These are phyloP conservation scores for Yarrowia alimentaria DNA, from an alignment of 805 yeast genomes.

Conservation along the genomic window DNA sequence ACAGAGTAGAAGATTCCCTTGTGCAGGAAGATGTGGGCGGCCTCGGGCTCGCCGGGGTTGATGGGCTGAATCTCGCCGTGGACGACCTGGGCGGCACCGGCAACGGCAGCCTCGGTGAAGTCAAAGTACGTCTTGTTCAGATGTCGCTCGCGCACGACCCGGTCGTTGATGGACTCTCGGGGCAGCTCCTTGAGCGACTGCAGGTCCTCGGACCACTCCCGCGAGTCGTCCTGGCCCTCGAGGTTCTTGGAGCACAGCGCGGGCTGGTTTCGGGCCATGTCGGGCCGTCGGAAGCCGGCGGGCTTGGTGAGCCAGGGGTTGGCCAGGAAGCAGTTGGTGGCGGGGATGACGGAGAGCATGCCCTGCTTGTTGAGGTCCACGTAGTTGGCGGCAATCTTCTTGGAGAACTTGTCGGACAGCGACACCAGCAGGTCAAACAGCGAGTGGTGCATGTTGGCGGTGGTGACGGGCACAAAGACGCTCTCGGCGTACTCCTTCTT, in stretches of 20 bases:
- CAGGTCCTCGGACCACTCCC: slow-evolving; percentile 90
- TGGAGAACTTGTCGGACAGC: slow-evolving; percentile 62
- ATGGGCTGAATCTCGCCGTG: slow-evolving; percentile 72
- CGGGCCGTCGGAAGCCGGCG: slow-evolving; percentile 47
- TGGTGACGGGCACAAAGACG: slow-evolving; percentile 7
- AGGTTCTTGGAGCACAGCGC: slow-evolving; percentile 54
- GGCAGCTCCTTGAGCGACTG: slow-evolving; percentile 79
- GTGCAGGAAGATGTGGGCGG: slow-evolving; percentile 65
- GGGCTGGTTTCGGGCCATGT: slow-evolving; percentile 59
- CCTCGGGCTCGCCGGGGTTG: slow-evolving; percentile 70
- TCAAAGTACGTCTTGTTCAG: slow-evolving; percentile 70
- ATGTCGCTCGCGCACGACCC: slow-evolving; percentile 72
- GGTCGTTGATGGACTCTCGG: slow-evolving; percentile 53
- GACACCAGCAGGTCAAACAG: slow-evolving; percentile 59
- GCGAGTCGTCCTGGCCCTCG: slow-evolving; percentile 56
- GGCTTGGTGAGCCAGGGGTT: slow-evolving; percentile 73
- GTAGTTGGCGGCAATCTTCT: slow-evolving; percentile 54
- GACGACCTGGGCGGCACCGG: slow-evolving; percentile 74
- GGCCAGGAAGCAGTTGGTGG: slow-evolving; percentile 59
- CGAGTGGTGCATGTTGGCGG: slow-evolving; percentile 41
- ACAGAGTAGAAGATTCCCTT: slow-evolving; percentile 85
- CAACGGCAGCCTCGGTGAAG: slow-evolving; percentile 70
- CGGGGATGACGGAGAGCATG: slow-evolving; percentile 44
- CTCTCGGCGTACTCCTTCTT: slow-evolving; percentile 36
- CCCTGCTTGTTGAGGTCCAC: slow-evolving; percentile 41